These are phyloP conservation scores for Alternaria novae-zelandiae DNA, from an alignment of 2,329 filamentous ascomycete genomes.

Conservation along the genomic window DNA sequence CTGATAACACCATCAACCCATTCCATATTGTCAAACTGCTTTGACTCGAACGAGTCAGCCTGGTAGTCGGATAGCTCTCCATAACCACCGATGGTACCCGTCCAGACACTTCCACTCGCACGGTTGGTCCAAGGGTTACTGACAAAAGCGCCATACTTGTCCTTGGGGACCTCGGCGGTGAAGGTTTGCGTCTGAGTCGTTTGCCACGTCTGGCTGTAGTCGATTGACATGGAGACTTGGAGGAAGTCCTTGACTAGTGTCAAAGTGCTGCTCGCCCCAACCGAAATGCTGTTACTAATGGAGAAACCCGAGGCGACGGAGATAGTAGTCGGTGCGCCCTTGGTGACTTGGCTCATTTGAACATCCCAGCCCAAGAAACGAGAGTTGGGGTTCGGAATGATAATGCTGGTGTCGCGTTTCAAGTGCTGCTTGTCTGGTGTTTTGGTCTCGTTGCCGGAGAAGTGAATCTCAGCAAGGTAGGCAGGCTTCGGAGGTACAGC, in stretches of 20 bases:
- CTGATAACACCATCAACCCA: slow-evolving; percentile 53
- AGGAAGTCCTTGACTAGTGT: slow-evolving; percentile 39
- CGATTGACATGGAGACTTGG: slow-evolving; percentile 26
- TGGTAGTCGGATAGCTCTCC: slow-evolving; percentile 34
- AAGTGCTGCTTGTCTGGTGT: background rate
- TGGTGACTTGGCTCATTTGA: slow-evolving; percentile 46
- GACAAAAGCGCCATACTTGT: slow-evolving; percentile 50
- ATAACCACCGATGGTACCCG: slow-evolving; percentile 44
- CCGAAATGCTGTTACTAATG: slow-evolving; percentile 42
- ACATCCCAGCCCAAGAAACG: slow-evolving; percentile 52
- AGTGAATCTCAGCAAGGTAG: slow-evolving; percentile 22
- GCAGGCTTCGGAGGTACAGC: slow-evolving; percentile 24
- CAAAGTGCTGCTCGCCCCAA: slow-evolving; percentile 23
- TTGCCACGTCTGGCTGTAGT: slow-evolving; percentile 43
- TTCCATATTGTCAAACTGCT: slow-evolving; percentile 39
- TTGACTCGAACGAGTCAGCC: slow-evolving; percentile 45
- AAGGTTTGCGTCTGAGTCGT: slow-evolving; percentile 41
- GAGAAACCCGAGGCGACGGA: slow-evolving; percentile 46
- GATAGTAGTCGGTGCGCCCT: slow-evolving; percentile 35
- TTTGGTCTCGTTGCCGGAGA: slow-evolving; percentile 10
- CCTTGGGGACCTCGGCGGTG: slow-evolving; percentile 42
- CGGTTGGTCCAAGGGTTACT: slow-evolving; percentile 48
- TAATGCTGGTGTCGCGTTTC: slow-evolving; percentile 23
- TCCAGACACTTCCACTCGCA: slow-evolving; percentile 44
- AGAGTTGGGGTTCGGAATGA: slow-evolving; percentile 27